A percentile compares a stretch with the other conserved stretches of the same genome.
These are phyloP conservation scores for Licmophora abbreviata DNA, from an alignment of 108 stramenopile species.

Conservation along the genomic window DNA sequence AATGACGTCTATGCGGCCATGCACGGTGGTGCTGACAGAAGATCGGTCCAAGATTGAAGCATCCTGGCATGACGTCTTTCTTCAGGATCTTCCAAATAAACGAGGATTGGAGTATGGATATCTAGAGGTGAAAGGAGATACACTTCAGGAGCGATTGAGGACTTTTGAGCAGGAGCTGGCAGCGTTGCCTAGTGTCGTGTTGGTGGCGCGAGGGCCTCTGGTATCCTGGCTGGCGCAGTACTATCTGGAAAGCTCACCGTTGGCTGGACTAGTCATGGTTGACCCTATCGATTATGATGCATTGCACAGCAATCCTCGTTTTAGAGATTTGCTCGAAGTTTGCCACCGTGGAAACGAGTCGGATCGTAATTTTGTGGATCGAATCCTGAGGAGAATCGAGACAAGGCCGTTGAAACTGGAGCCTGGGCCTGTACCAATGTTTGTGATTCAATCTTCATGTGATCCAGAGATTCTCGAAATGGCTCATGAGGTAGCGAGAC, in stretches of 20 bases:
- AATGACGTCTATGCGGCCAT: too few relatives aligned
- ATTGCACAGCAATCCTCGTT: neutral
- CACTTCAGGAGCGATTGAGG: constrained; percentile 1
- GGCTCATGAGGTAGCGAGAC: constrained; percentile 6
- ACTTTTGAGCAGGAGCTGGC: constrained; percentile 15
- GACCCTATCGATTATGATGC: constrained; percentile 23
- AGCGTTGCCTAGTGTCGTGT: constrained; percentile 11
- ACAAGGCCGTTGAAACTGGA: constrained; percentile 27
- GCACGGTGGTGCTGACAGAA: constrained; percentile 25
- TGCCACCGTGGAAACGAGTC: constrained; percentile 2
- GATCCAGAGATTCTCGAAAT: neutral
- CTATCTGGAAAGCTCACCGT: constrained; percentile 40
- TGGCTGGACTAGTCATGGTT: constrained; percentile 42
- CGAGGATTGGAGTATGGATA: constrained; percentile 26
- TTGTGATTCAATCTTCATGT: constrained; percentile 16
- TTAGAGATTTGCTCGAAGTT: neutral
- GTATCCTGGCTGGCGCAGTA: constrained; percentile 25
- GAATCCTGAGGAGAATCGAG: neutral
- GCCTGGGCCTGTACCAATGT: constrained; percentile 47
- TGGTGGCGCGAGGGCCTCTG: constrained; percentile 35
- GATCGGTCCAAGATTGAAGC: constrained; percentile 8
- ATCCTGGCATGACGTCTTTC: constrained; percentile 15
- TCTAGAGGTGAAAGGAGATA: neutral
- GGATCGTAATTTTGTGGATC: neutral
- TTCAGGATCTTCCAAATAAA: constrained; percentile 11